Evolutionary conservation across 2,329 filamentous ascomycete genomes (phyloP).

Genomic region (Cylindrodendrum hubeiense): DNA sequence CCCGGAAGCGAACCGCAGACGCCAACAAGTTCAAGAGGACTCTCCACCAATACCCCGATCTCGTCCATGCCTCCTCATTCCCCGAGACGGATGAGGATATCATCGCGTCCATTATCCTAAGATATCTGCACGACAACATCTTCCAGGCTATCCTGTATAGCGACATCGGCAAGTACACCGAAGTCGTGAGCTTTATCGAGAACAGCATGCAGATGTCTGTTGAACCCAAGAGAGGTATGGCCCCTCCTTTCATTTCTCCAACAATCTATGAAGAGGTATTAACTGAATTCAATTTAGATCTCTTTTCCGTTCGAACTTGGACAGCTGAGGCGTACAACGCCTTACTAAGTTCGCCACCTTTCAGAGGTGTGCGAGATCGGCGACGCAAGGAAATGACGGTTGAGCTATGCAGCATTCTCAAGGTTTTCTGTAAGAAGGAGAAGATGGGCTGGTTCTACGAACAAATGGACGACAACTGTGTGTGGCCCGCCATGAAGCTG

Average conservation of each 20-base stretch:
- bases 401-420: conserved; percentile 45
- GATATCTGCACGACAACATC: conserved; percentile 51
- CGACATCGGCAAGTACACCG: conserved; percentile 35
- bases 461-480: conserved; percentile 43
- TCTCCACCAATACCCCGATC: conserved; percentile 47
- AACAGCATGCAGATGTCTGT: conserved; percentile 49
- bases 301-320: conserved; percentile 53
- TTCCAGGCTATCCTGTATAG: conserved; percentile 51
- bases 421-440: conserved; percentile 45
- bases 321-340: conserved; percentile 53
- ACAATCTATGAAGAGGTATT: background rate
- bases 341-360: conserved; percentile 48
- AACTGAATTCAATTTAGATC: conserved; percentile 41
- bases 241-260: background rate
- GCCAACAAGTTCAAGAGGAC: conserved; percentile 41
- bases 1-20: conserved; percentile 42
- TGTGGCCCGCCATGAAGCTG: conserved; percentile 52
- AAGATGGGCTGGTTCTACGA: conserved; percentile 38
- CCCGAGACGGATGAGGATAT: conserved; percentile 55
- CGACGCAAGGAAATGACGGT: conserved; percentile 44
- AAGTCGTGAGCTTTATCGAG: conserved; percentile 50
- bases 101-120: conserved; percentile 50
- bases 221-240: conserved; percentile 53
- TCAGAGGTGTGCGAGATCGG: conserved; percentile 39
- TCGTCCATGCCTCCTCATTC: conserved; percentile 47